Evolutionary conservation across 371 early-diverging fungal species (phyloP), one percentile per base, ranked within the genome.

Genomic region (Vairimorpha necatrix): DNA sequence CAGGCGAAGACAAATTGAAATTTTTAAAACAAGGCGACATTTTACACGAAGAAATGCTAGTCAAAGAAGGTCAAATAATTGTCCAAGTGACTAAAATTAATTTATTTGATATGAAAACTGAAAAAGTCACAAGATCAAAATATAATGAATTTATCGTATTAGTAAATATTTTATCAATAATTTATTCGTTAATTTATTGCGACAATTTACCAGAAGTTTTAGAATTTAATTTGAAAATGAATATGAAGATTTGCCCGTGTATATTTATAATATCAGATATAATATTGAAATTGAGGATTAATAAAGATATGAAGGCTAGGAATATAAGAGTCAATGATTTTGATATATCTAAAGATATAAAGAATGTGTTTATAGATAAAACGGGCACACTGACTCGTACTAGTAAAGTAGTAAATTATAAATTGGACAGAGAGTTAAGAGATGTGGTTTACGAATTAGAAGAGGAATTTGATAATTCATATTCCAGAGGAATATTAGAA

Each of bases 331-430:
- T 63, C 13, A 36, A 33, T 36, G 38, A 63, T 38, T 63, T 20
- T 38, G 34, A 33, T 22, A n/a, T 36, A 18, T 1, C 6, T 14
- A 36, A 38, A 14, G 22, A n/a, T 24, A 18, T 38, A 9, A 63
- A 63, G 20, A 20, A 2, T 36, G 26, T 63, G 18, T 63, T 63
- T 38, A n/a, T 63, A 63, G 63, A 63, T 36, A 63, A 63, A 38
- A 63, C 63, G n/a, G 63, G 63, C 2, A 63, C 63, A 36, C 38
- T 63, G 9, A 36, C 63, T 2, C 11, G n/a, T 1, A 4, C 3
- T 6, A 36, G 18, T 36, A 38, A 63, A 63, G n/a, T 63, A 36
- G 20, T 20, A 9, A n/a, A 32, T 14, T 63, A 14, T 22, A 36
- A 22, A 36, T 7, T 63, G 3, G 9, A 36, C 11, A 2, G n/a